Base-by-base conservation (phyloP, 176 grass and related monocot genomes). In the Microstegium vimineum region DNA sequence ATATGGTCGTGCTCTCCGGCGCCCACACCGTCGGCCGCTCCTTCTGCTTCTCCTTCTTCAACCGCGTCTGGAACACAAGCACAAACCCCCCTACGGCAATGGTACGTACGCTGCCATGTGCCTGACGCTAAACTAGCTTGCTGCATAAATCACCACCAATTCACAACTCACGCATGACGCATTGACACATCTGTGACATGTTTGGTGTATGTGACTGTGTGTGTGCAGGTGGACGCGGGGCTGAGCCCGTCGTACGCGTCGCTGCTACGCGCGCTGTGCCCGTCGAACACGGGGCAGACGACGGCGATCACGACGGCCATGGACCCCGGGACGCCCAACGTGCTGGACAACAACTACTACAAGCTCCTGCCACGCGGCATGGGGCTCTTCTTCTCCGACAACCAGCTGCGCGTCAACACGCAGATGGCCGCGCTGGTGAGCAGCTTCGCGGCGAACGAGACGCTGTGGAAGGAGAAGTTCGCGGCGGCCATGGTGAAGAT, bases 271-370 rank as follows among this genome's bases (percentile, higher is more conserved):
- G 76, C 49, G 75, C 32, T 80, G 47, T 90, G 89, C 84, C 89
- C 89, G 80, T n/a, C 77, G 38, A 82, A 54, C 40, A 79, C 33
- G 35, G 69, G 71, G 54, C 30, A 9, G 72, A 12, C 66, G 23
- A 86, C 88, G 16, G 52, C 71, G 0, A 87, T 82, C 28, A 81
- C 88, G 36, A 52, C 75, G 75, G 23, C 74, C 2, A 71, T 87
- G 62, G 89, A 89, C 78, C 82, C 77, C 15, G 64, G 78, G 10
- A 64, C 89, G 41, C 84, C 89, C 20, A 4, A 66, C 61, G 81
- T 75, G 54, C 80, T 90, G 49, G 89, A 90, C 89, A 90, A 87
- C 80, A 84, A 79, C 84, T 90, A 90, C 84, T 90, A 90, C 89
- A 87, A 73, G 69, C 80, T 86, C 25, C 75, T 90, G 74, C 89